Conservation (phyloP, 2,329 filamentous ascomycete species). For the Hirsutella minnesotensis region DNA sequence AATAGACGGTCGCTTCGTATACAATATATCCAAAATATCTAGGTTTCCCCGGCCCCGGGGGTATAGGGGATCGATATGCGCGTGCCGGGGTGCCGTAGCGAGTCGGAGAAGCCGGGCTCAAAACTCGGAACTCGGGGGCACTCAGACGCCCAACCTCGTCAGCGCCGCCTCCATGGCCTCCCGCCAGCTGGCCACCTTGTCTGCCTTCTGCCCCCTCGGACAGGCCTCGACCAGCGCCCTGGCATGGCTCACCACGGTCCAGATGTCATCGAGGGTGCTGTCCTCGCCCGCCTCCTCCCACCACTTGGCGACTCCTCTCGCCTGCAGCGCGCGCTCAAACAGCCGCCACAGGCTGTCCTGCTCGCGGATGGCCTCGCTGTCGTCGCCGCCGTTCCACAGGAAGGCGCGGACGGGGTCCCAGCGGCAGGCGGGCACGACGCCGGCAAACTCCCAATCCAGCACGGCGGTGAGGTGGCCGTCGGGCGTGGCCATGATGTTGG, state of each 20-base stretch:
- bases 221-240: slow-evolving; percentile 18
- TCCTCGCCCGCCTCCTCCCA: slow-evolving; percentile 3
- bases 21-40: too few relatives aligned
- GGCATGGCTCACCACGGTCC: slow-evolving; percentile 14
- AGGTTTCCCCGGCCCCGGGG: too few relatives aligned
- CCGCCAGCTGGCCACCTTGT: slow-evolving; percentile 11
- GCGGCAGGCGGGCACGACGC: slow-evolving; percentile 18
- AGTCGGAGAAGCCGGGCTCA: too few relatives aligned
- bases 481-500: slow-evolving; percentile 21
- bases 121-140: too few relatives aligned
- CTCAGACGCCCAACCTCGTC: background rate
- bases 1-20: too few relatives aligned
- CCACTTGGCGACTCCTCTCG: slow-evolving; percentile 8
- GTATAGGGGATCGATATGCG: too few relatives aligned
- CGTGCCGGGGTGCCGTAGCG: too few relatives aligned
- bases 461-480: slow-evolving; percentile 17
- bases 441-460: slow-evolving; percentile 25
- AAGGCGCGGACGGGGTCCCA: slow-evolving; percentile 25
- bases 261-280: slow-evolving; percentile 13
- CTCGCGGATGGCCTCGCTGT: slow-evolving; percentile 9
- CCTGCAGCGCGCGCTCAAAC: slow-evolving; percentile 13
- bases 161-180: slow-evolving; percentile 5
- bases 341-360: slow-evolving; percentile 11
- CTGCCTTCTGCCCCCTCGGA: slow-evolving; percentile 11
- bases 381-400: slow-evolving; percentile 14